Percentiles rank a stretch among this genome's conserved stretches.
These are phyloP conservation scores for Hymenoscyphus albidus DNA, from an alignment of 2,329 filamentous ascomycete genomes.

Conservation along the genomic window DNA sequence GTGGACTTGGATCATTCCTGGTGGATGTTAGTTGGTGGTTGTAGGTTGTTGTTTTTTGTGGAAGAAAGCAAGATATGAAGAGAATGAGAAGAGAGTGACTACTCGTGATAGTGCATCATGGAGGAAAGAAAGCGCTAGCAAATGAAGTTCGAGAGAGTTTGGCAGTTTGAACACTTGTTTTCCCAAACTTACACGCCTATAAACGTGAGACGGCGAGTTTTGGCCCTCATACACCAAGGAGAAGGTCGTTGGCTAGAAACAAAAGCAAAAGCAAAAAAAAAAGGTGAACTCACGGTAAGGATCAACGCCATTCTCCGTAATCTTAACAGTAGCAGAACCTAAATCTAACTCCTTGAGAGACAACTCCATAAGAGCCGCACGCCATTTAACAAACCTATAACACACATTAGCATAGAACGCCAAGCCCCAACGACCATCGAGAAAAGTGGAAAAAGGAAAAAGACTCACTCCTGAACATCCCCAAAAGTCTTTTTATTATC, in stretches of 20 bases:
- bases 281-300: slow-evolving; percentile 59
- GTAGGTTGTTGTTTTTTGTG: too few relatives aligned
- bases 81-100: too few relatives aligned
- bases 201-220: neutral
- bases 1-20: slow-evolving; percentile 75
- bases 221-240: too few relatives aligned
- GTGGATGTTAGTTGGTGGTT: neutral
- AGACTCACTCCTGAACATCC: slow-evolving; percentile 68
- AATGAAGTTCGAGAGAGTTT: too few relatives aligned
- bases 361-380: slow-evolving; percentile 85
- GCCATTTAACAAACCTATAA: slow-evolving; percentile 80
- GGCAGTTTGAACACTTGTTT: too few relatives aligned
- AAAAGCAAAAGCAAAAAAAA: too few relatives aligned
- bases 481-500: slow-evolving; percentile 78
- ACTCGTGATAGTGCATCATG: too few relatives aligned
- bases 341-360: slow-evolving; percentile 73
- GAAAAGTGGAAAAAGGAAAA: slow-evolving; percentile 2
- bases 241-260: neutral
- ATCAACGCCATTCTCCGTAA: slow-evolving; percentile 61
- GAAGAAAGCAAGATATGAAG: too few relatives aligned
- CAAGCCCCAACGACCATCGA: neutral
- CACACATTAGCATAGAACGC: slow-evolving; percentile 11
- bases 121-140: too few relatives aligned
- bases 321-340: slow-evolving; percentile 61
- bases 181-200: neutral